Evolutionary conservation across 2,329 filamentous ascomycete species (phyloP), one percentile per base, ranked within the genome.

Genomic region (Aureobasidium sp.): DNA sequence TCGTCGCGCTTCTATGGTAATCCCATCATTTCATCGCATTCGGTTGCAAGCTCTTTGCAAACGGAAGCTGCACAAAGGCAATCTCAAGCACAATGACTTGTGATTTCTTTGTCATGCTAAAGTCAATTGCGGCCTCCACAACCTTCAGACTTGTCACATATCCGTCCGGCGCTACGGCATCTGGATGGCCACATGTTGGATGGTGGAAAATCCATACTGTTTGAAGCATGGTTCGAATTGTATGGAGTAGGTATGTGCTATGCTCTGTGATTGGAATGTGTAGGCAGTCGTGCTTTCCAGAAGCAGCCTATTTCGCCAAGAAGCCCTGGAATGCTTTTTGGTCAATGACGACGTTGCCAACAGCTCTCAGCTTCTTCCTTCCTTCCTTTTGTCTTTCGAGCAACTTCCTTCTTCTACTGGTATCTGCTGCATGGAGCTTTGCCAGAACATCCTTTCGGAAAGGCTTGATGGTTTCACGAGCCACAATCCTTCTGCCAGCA

Each of bases 381-480:
- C 94, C 94, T 67, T 92, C 92, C 77, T 99, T 99, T 75, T 99
- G 94, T 80, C 93, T 96, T 77, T 97, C 93, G 12, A 99, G 76
- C 66, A 99, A 75, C 75, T 99, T 99, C 70, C 86, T 83, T 40
- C 92, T 83, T 63, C 94, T 80, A 3, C 85, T 85, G 17, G 96
- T 84, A 76, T 99, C 94, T 64, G 88, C 89, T 0, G 94, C 94
- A 72, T 99, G 95, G 61, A 99, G 78, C 76, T 97, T 97, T 8
- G 88, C 87, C 62, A 96, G 77, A 2, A 99, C 94, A 69, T 99
- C 94, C 74, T 99, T 99, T 50, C 94, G 82, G 75, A 96, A 99
- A 0, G 94, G 91, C 78, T 97, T 97, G 72, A 99, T 87, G 0
- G 92, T 97, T 73, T 97, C 94, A 70, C 94, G 82, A 0, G 94